These are phyloP conservation scores for Hypoxylon rubiginosum DNA, from an alignment of 2,329 filamentous ascomycete species.

Conservation along the genomic window DNA sequence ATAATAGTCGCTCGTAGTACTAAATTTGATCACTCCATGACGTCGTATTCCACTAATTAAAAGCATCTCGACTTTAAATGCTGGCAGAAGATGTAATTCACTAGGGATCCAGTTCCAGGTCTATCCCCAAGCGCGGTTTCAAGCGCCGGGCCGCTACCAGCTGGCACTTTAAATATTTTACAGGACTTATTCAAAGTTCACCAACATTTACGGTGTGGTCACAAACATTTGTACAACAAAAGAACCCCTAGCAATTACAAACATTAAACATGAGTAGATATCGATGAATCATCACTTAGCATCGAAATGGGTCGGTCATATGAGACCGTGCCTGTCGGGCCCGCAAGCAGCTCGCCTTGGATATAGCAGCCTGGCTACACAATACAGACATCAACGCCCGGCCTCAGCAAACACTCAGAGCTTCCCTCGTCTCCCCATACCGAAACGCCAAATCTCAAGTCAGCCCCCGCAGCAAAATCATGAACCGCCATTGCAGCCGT, in stretches of 20 bases:
- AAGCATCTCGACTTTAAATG: background rate
- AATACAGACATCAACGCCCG: background rate
- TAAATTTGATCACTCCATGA: too few species aligned
- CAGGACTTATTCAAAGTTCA: background rate
- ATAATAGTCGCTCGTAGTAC: too few species aligned
- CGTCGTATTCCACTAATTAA: background rate
- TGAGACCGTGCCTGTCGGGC: constrained; percentile 26
- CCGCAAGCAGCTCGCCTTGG: constrained; percentile 10
- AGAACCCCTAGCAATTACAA: background rate
- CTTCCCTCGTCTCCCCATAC: background rate
- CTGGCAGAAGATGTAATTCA: too few species aligned
- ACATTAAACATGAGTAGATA: constrained; percentile 32
- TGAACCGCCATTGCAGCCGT: constrained; percentile 1
- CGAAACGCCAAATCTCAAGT: constrained; percentile 8
- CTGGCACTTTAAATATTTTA: background rate
- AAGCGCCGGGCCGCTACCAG: background rate
- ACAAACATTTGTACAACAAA: background rate
- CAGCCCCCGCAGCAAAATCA: background rate
- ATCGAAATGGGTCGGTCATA: constrained; percentile 36
- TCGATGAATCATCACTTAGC: constrained; percentile 26
- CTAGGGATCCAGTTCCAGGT: too few species aligned
- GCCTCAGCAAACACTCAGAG: background rate
- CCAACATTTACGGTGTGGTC: background rate
- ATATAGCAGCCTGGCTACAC: background rate
- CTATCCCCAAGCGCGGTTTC: background rate